Base-by-base conservation (phyloP, 2,329 filamentous ascomycete genomes). In the Chaetomiaceae sp. region DNA sequence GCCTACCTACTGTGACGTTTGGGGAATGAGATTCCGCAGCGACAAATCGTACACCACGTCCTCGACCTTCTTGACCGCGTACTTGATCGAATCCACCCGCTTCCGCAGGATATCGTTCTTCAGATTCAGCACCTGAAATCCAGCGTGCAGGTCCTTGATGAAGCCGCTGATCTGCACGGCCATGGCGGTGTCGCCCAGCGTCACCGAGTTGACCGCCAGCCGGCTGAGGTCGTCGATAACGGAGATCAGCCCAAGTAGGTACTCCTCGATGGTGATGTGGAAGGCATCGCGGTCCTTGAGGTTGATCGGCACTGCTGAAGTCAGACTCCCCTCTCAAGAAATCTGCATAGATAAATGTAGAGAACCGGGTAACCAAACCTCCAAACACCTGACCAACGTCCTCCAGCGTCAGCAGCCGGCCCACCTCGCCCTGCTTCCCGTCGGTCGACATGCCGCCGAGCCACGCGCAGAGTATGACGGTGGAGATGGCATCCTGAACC, bases 11-110 rank as follows among this genome's bases (percentile, higher is more conserved):
- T 61, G 60, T 8, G 52, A 56, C 40, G 60, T 57, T 55, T 65
- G 68, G n/a, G 84, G 79, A 39, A 94, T 75, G 61, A 97, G 66
- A 41, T 93, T 91, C 49, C 93, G 79, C 62, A 98, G 70, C 19
- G 87, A 91, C 47, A 98, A 71, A 65, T 98, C 93, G 62, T 98
- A 98, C 41, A 97, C 91, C 11, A 98, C 89, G 62, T 97, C 93
- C 72, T 98, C 93, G 11, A 96, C 88, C 65, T 95, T 91, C 75
- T 97, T 98, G 60, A 98, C 88, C 59, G 86, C 84, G 64, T 98
- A 98, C 74, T 98, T 98, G 67, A 98, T 86, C 5, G 84, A 86
- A 68, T 98, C 93, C 46, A 88, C 88, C 52, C 88, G 78, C 70
- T 89, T 88, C 49, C 93, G 79, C 60, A 98, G 69, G 18, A 83